Conservation (phyloP, 345 rosid genomes). For the Bruguiera gymnorhiza region DNA sequence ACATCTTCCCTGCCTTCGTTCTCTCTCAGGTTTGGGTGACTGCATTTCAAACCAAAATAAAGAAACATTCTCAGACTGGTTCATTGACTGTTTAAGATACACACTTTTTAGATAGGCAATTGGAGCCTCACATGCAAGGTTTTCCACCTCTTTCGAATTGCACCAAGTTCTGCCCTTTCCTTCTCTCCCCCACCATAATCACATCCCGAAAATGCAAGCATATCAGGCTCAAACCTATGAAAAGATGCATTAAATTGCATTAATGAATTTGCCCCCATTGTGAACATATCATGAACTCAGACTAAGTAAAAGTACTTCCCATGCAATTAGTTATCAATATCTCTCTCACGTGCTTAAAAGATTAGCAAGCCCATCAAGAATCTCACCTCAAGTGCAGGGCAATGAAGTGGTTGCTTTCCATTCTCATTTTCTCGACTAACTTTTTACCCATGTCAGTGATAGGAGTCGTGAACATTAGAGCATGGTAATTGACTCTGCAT, state of each 20-base stretch:
- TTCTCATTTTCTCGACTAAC: constrained; percentile 70
- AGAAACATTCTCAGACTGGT: constrained; percentile 1
- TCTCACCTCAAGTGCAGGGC: constrained; percentile 85
- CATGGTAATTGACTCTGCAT: constrained; percentile 90
- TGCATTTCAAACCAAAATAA: constrained; percentile 27
- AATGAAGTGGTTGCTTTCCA: constrained; percentile 57
- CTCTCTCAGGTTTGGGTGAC: constrained; percentile 77
- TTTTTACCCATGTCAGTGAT: constrained; percentile 61
- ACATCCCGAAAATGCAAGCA: constrained; percentile 98
- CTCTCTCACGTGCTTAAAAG: not conserved
- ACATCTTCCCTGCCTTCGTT: constrained; percentile 75
- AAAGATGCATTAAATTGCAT: constrained; percentile 13
- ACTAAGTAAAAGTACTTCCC: not conserved
- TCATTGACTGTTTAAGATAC: not conserved
- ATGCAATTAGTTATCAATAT: not conserved
- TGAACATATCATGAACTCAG: not conserved
- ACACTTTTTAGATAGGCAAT: not conserved
- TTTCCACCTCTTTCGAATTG: constrained; percentile 84
- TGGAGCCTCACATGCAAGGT: constrained; percentile 58
- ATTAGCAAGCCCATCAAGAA: not conserved
- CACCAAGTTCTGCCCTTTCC: constrained; percentile 70
- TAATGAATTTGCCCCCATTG: not conserved
- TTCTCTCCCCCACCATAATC: constrained; percentile 86
- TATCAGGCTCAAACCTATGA: constrained; percentile 90
- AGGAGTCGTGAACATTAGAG: constrained; percentile 61